Conservation (phyloP, 1,284 basidiomycete species). For the Microbotryomycetes sp. region DNA sequence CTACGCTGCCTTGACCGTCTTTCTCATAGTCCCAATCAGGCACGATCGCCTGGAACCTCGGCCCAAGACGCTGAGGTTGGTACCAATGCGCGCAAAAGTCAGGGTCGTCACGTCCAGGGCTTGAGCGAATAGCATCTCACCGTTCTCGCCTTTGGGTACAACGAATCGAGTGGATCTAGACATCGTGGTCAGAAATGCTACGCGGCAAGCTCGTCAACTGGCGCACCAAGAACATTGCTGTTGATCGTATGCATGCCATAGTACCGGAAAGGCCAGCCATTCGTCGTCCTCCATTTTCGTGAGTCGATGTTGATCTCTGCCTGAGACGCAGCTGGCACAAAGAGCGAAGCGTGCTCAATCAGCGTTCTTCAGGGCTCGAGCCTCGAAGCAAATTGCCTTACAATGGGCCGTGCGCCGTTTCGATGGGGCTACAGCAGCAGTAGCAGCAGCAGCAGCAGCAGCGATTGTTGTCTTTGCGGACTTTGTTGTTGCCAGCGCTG, state of each 20-base stretch:
- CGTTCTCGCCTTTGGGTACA: slow-evolving; percentile 33
- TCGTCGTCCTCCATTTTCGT: slow-evolving; percentile 24
- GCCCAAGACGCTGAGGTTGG: slow-evolving; percentile 29
- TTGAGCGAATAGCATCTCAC: slow-evolving; percentile 2
- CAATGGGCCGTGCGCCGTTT: not conserved
- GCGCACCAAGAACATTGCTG: slow-evolving; percentile 23
- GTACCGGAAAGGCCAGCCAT: slow-evolving; percentile 37
- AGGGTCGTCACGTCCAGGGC: not conserved
- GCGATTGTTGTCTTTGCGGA: not conserved
- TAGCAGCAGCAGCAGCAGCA: no score
- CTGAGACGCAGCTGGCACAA: no score
- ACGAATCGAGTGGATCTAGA: slow-evolving; percentile 34
- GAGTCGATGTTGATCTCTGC: slow-evolving; percentile 6
- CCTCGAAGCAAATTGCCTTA: not conserved
- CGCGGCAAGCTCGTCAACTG: not conserved
- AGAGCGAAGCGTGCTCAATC: no score
- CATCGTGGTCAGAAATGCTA: not conserved
- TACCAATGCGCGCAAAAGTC: not conserved
- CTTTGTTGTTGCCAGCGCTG: not conserved
- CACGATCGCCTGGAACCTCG: slow-evolving; percentile 30
- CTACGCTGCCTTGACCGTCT: no score
- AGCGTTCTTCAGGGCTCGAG: not conserved
- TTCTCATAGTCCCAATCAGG: slow-evolving; percentile 24
- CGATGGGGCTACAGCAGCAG: not conserved
- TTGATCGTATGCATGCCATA: slow-evolving; percentile 33